Evolutionary conservation across 768 basidiomycete genomes (phyloP).

Genomic region (Trametes meyenii): DNA sequence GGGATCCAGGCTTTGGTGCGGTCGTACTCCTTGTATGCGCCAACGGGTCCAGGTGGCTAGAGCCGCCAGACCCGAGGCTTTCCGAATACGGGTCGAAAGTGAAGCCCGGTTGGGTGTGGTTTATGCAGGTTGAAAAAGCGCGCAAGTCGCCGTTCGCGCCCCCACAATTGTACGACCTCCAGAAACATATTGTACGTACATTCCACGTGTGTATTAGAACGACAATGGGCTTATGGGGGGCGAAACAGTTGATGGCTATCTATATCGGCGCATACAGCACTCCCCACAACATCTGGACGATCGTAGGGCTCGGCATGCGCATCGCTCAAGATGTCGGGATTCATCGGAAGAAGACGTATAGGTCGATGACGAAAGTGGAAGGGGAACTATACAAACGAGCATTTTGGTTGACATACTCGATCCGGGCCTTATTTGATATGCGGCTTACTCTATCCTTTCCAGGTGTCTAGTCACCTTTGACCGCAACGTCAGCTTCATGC

Average conservation of each 20-base stretch:
- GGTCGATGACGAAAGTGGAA: constrained; percentile 48
- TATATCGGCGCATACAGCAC: constrained; percentile 14
- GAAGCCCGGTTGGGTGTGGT: constrained; percentile 48
- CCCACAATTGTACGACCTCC: constrained; percentile 10
- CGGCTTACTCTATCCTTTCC: neutral
- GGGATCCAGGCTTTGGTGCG: constrained; percentile 47
- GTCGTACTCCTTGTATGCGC: constrained; percentile 61
- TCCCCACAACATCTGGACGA: constrained; percentile 15
- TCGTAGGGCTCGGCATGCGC: constrained; percentile 51
- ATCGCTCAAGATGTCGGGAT: constrained; percentile 69
- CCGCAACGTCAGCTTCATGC: constrained; percentile 43
- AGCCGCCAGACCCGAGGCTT: constrained; percentile 44
- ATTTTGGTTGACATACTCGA: constrained; percentile 55
- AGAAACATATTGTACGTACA: neutral
- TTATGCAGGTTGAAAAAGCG: constrained; percentile 41
- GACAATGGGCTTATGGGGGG: no score
- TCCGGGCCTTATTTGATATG: neutral
- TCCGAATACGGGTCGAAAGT: constrained; percentile 30
- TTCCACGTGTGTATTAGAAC: neutral
- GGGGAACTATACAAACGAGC: constrained; percentile 79
- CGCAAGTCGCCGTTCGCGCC: constrained; percentile 34
- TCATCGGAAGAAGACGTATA: constrained; percentile 66
- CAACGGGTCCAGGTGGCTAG: constrained; percentile 43
- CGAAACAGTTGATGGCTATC: constrained; percentile 9
- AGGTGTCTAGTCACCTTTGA: constrained; percentile 53